phyloP scores from a whole-genome alignment of 768 basidiomycete species.

The Galerina marginata region DNA sequence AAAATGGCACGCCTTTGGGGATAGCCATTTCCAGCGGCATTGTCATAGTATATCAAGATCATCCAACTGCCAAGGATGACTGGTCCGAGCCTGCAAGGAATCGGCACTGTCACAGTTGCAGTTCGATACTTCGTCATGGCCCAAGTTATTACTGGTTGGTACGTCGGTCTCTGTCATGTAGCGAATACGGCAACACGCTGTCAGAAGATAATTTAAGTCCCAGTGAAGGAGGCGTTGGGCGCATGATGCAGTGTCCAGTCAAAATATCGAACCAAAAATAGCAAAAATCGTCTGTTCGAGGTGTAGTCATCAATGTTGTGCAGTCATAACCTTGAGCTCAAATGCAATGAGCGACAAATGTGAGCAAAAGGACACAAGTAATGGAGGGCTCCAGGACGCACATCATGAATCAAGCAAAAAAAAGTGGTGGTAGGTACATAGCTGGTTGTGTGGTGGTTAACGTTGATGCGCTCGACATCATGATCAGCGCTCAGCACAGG shows the following conservation, averaged over 20 bases:
- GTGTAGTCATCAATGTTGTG: too few relatives aligned
- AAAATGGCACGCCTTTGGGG: too few relatives aligned
- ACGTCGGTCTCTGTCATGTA: too few relatives aligned
- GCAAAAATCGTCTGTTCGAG: background rate
- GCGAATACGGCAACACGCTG: background rate
- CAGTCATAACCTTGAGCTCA: too few relatives aligned
- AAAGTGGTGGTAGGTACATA: too few relatives aligned
- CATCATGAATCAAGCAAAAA: too few relatives aligned
- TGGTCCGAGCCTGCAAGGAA: slow-evolving; percentile 5
- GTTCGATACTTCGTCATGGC: background rate
- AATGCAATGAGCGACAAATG: too few relatives aligned
- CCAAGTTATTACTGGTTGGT: background rate
- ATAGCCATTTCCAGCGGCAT: background rate
- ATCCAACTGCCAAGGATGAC: background rate
- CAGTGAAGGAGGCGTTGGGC: slow-evolving; percentile 2
- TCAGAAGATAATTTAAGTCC: background rate
- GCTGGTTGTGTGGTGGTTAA: too few relatives aligned
- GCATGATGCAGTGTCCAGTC: slow-evolving; percentile 1
- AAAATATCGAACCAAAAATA: background rate
- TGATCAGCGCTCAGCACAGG: too few relatives aligned
- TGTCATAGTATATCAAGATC: background rate
- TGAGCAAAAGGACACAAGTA: too few relatives aligned
- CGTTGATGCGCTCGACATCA: too few relatives aligned
- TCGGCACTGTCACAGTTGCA: slow-evolving; percentile 10
- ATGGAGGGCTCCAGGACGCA: too few relatives aligned